phyloP scores from a whole-genome alignment of 441 rosid species.

The Jatropha multifida region DNA sequence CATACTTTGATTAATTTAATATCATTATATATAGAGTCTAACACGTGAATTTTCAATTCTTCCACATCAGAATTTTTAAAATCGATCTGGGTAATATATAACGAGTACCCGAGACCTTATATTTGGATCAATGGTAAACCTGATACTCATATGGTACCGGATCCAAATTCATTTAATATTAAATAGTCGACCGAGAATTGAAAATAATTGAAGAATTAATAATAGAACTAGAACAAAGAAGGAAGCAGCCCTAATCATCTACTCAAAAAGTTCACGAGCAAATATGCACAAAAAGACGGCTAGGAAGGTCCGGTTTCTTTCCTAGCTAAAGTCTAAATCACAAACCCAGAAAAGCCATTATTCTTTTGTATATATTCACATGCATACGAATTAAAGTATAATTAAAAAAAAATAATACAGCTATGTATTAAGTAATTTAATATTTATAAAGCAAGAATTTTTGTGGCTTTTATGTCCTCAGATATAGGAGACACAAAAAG shows the following conservation, averaged over 20 bases:
- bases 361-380: not conserved
- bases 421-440: too few relatives aligned
- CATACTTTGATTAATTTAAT: too few relatives aligned
- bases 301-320: conserved; percentile 26
- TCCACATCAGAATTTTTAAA: too few relatives aligned
- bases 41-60: too few relatives aligned
- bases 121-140: too few relatives aligned
- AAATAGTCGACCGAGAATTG: too few relatives aligned
- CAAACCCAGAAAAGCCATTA: not conserved
- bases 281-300: conserved; percentile 33
- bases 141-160: too few relatives aligned
- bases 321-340: conserved; percentile 11
- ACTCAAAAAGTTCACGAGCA: conserved; percentile 25
- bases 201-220: not conserved
- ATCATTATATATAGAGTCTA: too few relatives aligned
- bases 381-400: not conserved
- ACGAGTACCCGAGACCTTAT: too few relatives aligned
- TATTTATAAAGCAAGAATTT: not conserved
- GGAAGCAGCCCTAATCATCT: not conserved
- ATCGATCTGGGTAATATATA: too few relatives aligned
- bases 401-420: too few relatives aligned
- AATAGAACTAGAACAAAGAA: conserved; percentile 4
- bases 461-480: conserved; percentile 12
- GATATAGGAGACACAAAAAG: not conserved
- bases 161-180: too few relatives aligned